Evolutionary conservation across 768 basidiomycete genomes (phyloP).

Genomic region (Pulveroboletus ravenelii): DNA sequence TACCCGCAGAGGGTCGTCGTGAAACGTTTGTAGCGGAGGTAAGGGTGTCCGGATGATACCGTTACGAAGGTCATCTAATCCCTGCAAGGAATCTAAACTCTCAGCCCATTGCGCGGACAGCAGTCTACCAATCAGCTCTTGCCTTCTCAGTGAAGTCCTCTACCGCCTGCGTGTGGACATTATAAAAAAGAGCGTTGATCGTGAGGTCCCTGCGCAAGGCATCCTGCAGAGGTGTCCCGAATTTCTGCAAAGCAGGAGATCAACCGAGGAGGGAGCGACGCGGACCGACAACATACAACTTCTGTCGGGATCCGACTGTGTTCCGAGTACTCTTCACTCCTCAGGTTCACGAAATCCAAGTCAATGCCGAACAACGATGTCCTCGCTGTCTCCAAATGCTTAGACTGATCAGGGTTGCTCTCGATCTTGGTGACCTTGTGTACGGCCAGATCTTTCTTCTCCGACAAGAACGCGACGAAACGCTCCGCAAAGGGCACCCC

Average conservation of each 20-base stretch:
- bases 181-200: conserved; percentile 95
- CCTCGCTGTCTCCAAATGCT: conserved; percentile 94
- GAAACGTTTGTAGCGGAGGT: conserved; percentile 80
- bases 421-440: conserved; percentile 76
- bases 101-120: conserved; percentile 4
- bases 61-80: conserved; percentile 74
- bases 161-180: conserved; percentile 77
- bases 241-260: conserved; percentile 47
- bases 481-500: conserved; percentile 83
- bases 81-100: conserved; percentile 40
- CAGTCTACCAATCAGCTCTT: background rate
- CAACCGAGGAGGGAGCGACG: background rate
- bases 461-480: conserved; percentile 54
- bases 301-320: conserved; percentile 85
- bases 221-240: conserved; percentile 90
- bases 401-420: conserved; percentile 94
- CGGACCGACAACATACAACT: conserved; percentile 52
- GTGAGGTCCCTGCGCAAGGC: conserved; percentile 88
- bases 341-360: conserved; percentile 89
- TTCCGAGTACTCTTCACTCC: conserved; percentile 87
- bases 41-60: conserved; percentile 87
- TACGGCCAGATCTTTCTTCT: conserved; percentile 27
- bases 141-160: conserved; percentile 88
- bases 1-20: conserved; percentile 92
- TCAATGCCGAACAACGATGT: conserved; percentile 76